Evolutionary conservation across 768 basidiomycete genomes (phyloP).

Genomic region (Naganishia vishniacii): DNA sequence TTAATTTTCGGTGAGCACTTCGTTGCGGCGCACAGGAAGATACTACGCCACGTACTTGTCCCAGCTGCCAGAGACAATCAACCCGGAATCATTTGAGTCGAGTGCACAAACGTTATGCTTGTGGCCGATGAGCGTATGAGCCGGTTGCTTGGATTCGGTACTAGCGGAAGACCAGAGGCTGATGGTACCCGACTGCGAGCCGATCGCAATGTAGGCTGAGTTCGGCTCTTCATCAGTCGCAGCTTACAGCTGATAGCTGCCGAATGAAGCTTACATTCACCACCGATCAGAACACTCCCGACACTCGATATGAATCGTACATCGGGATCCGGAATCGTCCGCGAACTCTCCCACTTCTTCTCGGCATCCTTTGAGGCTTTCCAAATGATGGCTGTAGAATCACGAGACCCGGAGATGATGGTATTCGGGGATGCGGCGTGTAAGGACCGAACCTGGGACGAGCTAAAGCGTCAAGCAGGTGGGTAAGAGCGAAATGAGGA

Average conservation of each 20-base stretch:
- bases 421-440: constrained; percentile 68
- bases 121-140: constrained; percentile 80
- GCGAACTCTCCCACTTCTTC: constrained; percentile 52
- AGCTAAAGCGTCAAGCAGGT: constrained; percentile 27
- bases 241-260: too few species aligned
- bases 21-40: not conserved
- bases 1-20: not conserved
- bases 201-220: constrained; percentile 75
- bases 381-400: constrained; percentile 87
- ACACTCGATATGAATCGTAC: constrained; percentile 71
- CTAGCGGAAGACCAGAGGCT: constrained; percentile 66
- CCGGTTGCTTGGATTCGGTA: constrained; percentile 64
- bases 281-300: constrained; percentile 65
- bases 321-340: constrained; percentile 50
- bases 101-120: constrained; percentile 83
- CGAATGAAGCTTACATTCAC: constrained; percentile 37
- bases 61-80: constrained; percentile 92
- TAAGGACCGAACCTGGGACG: constrained; percentile 69
- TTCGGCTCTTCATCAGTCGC: constrained; percentile 14
- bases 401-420: constrained; percentile 84
- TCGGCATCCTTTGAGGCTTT: constrained; percentile 51
- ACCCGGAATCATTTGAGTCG: constrained; percentile 62
- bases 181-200: constrained; percentile 81
- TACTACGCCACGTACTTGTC: constrained; percentile 62
- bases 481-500: constrained; percentile 34